phyloP scores from a whole-genome alignment of 257 asterid genomes.

The Solanum arcanum region DNA sequence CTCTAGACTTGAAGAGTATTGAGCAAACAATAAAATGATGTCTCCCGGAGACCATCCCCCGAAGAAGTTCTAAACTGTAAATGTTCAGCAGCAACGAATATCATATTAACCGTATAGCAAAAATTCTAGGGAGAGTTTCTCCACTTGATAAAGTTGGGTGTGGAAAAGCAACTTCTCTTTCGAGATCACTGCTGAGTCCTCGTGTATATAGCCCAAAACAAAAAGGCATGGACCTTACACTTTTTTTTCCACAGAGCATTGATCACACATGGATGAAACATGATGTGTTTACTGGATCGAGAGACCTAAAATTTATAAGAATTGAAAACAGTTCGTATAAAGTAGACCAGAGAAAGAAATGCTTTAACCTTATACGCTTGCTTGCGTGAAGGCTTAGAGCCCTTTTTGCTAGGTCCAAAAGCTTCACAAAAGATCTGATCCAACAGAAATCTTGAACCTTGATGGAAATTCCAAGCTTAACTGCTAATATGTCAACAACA shows the following conservation, averaged over 20 bases:
- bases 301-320: background rate
- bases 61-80: slow-evolving; percentile 17
- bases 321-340: background rate
- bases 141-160: slow-evolving; percentile 31
- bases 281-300: background rate
- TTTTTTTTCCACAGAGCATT: background rate
- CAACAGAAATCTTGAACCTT: background rate
- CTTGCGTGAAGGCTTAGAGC: too few species aligned
- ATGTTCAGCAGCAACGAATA: slow-evolving; percentile 10
- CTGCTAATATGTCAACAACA: slow-evolving; percentile 17
- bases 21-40: slow-evolving; percentile 42
- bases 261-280: background rate
- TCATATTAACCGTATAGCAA: slow-evolving; percentile 46
- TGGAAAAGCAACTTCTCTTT: slow-evolving; percentile 19
- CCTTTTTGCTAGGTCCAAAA: too few species aligned
- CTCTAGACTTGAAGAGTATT: slow-evolving; percentile 62
- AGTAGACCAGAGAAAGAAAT: background rate
- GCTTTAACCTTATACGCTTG: slow-evolving; percentile 26
- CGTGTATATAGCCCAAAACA: slow-evolving; percentile 15
- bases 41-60: slow-evolving; percentile 43
- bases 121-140: slow-evolving; percentile 29
- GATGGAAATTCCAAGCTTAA: slow-evolving; percentile 12
- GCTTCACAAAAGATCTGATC: too few species aligned
- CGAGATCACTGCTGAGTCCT: slow-evolving; percentile 9
- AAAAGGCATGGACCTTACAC: background rate